Percentiles rank a stretch among this genome's conserved stretches.
phyloP scores from a whole-genome alignment of 352 stramenopile genomes.

The Pythium grandisporangium region DNA sequence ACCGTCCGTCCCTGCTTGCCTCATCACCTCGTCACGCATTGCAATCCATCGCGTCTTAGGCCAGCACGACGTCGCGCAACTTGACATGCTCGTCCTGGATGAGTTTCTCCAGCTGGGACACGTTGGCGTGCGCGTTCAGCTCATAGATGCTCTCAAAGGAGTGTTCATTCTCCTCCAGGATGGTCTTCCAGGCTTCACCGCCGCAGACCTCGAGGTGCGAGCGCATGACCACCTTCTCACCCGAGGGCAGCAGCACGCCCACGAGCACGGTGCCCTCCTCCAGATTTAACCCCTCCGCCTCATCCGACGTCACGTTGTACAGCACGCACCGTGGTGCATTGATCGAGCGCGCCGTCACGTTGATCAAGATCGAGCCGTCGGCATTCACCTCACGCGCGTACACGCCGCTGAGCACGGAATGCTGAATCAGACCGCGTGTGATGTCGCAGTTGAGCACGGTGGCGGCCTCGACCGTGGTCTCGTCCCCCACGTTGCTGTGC shows the following conservation, averaged over 20 bases:
- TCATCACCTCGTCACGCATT: no score
- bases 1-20: no score
- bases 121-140: constrained; percentile 86
- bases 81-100: constrained; percentile 77
- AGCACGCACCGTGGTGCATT: constrained; percentile 91
- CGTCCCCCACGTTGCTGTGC: constrained; percentile 62
- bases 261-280: constrained; percentile 92
- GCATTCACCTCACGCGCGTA: constrained; percentile 84
- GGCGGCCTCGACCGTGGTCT: constrained; percentile 44
- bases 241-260: constrained; percentile 88
- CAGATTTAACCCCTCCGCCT: constrained; percentile 84
- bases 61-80: constrained; percentile 67
- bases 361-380: constrained; percentile 96
- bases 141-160: constrained; percentile 95
- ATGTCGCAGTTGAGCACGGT: constrained; percentile 82
- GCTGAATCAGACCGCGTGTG: constrained; percentile 45
- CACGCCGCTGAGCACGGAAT: constrained; percentile 89
- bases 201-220: constrained; percentile 91
- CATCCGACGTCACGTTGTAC: constrained; percentile 96
- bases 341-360: constrained; percentile 95
- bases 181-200: constrained; percentile 91
- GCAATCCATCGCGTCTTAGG: no score
- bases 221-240: constrained; percentile 89
- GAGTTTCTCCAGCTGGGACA: constrained; percentile 79
- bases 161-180: constrained; percentile 87